Evolutionary conservation across 768 basidiomycete genomes (phyloP).

Genomic region (Atractiella rhizophila): DNA sequence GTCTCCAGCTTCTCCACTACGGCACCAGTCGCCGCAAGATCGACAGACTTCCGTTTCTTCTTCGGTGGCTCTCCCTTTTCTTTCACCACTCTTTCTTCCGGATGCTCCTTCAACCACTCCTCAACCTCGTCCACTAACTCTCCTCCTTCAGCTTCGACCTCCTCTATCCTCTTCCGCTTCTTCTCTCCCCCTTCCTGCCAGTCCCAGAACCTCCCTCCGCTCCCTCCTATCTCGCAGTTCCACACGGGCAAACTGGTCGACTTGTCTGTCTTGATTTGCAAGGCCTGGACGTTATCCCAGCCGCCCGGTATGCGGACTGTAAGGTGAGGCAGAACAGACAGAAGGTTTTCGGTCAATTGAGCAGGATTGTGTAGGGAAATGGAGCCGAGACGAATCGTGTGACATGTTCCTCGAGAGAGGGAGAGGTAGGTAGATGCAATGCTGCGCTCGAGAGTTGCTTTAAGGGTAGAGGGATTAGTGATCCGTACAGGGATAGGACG

Average conservation of each 20-base stretch:
- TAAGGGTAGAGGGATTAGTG: constrained; percentile 65
- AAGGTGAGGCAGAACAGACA: constrained; percentile 49
- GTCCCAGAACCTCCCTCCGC: constrained; percentile 6
- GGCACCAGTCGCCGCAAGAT: too few species aligned
- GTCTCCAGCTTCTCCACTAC: too few species aligned
- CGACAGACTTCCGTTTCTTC: background rate
- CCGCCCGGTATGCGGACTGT: constrained; percentile 42
- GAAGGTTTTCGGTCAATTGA: constrained; percentile 54
- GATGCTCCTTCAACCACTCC: background rate
- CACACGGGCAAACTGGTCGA: constrained; percentile 68
- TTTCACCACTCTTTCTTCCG: background rate
- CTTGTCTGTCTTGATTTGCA: constrained; percentile 70
- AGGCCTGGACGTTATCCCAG: constrained; percentile 73
- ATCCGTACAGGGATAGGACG: constrained; percentile 88
- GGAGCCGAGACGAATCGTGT: constrained; percentile 64
- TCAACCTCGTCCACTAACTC: constrained; percentile 1
- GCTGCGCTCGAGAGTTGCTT: constrained; percentile 71
- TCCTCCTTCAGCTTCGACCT: constrained; percentile 6
- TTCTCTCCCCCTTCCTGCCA: constrained; percentile 8
- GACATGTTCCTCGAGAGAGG: constrained; percentile 75
- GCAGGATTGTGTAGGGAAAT: constrained; percentile 39
- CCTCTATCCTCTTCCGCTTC: constrained; percentile 5
- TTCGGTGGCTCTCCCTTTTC: background rate
- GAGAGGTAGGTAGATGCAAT: constrained; percentile 89
- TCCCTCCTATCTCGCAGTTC: background rate